Evolutionary conservation across 129 eudicot species (phyloP), one percentile per base, ranked within the genome.

Genomic region (Artemisia tridentata): DNA sequence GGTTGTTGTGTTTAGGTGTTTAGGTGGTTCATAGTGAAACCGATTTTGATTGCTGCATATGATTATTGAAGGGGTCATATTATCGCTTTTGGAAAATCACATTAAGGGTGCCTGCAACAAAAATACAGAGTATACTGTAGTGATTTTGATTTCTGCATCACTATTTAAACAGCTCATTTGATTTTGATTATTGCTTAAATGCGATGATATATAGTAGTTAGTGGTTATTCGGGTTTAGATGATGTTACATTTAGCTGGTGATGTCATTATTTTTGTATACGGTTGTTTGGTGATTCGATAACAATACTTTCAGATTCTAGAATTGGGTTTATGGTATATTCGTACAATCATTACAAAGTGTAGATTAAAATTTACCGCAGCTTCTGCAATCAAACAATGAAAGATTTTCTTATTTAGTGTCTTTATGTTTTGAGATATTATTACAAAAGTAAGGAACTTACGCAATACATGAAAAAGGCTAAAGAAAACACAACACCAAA

Each of bases 191-290:
- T 34, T 34, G 41, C 41, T 34, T 34, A 34, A 34, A 34, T 34
- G 41, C 38, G 38, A 31, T 38, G 45, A 38, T 38, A 38, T 38
- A 38, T 38, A 2, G 45, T 38, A 7, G 45, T 38, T 7, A 38
- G 11, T 38, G 45, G 45, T 38, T 38, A 7, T 7, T 38, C 45
- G 75, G 25, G 58, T 67, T 72, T 4, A 71, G 25, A 43, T 71
- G 67, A 20, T 71, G 27, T 5, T 15, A 54, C 52, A 54, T n/a
- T 11, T 14, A 21, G 29, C 15, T 45, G 31, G 68, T 27, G 1
- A n/a, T 59, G 47, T 41, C 13, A 20, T 64, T 38, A 54, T 0
- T 45, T 59, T 41, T 59, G 1, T 7, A 9, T 58, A 21, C 1
- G 15, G 10, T 3, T 21, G 55, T 56, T 41, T 57, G 49, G 14